Conservation (phyloP, 176 grass and related monocot species). For the Oryza rufipogon region DNA sequence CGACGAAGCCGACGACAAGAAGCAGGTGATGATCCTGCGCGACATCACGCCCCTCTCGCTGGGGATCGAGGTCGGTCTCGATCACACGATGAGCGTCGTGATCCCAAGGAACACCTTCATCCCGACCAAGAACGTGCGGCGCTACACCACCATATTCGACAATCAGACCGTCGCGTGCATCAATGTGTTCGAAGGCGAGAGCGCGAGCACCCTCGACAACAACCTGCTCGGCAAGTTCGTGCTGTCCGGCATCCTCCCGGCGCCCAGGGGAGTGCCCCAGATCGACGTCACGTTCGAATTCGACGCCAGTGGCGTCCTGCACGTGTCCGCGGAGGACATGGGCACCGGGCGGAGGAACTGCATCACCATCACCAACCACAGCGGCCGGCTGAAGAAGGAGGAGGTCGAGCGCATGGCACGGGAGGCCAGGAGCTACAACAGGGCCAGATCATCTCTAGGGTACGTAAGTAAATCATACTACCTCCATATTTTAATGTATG, state of each 20-base stretch:
- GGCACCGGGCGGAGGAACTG: conserved; percentile 18
- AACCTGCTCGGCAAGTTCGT: conserved; percentile 84
- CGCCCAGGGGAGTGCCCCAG: conserved; percentile 40
- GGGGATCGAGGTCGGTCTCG: conserved; percentile 41
- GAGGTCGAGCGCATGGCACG: conserved; percentile 52
- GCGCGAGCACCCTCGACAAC: conserved; percentile 70
- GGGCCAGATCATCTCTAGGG: too few species aligned
- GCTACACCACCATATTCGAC: conserved; percentile 41
- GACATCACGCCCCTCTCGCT: conserved; percentile 69
- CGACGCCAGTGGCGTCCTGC: conserved; percentile 47
- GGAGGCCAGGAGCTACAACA: conserved; percentile 38
- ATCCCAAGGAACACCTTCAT: conserved; percentile 63
- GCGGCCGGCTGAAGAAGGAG: conserved; percentile 38
- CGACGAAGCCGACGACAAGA: conserved; percentile 2
- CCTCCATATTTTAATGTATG: too few species aligned
- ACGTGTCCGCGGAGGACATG: conserved; percentile 39
- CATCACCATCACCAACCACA: conserved; percentile 55
- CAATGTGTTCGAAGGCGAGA: conserved; percentile 83
- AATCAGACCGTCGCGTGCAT: conserved; percentile 77
- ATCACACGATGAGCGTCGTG: conserved; percentile 36
- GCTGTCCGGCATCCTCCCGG: conserved; percentile 79
- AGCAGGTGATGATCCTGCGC: conserved; percentile 48
- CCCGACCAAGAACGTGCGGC: conserved; percentile 45
- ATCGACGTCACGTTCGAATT: conserved; percentile 58
- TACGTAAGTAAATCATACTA: too few species aligned